phyloP scores from a whole-genome alignment of 2,329 filamentous ascomycete species.

The Alternaria novae-zelandiae region DNA sequence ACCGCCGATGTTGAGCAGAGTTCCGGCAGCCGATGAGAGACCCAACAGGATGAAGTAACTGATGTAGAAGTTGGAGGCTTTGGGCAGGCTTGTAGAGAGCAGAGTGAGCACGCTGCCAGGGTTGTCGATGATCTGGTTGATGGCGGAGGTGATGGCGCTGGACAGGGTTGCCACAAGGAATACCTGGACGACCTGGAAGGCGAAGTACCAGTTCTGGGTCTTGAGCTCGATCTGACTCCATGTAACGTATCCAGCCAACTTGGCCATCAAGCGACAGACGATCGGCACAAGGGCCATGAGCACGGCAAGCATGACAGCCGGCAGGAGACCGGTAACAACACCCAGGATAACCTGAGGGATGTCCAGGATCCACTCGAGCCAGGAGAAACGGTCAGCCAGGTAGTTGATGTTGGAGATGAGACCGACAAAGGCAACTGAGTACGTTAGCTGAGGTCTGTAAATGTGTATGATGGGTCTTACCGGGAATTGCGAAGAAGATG shows the following conservation, averaged over 20 bases:
- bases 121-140: slow-evolving; percentile 63
- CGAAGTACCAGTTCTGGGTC: slow-evolving; percentile 91
- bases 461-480: slow-evolving; percentile 7
- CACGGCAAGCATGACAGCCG: slow-evolving; percentile 51
- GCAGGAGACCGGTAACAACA: slow-evolving; percentile 55
- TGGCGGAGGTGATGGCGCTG: slow-evolving; percentile 72
- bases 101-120: slow-evolving; percentile 68
- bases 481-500: slow-evolving; percentile 55
- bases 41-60: slow-evolving; percentile 95
- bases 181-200: slow-evolving; percentile 91
- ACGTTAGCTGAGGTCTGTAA: slow-evolving; percentile 13
- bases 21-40: slow-evolving; percentile 38
- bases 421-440: slow-evolving; percentile 51
- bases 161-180: slow-evolving; percentile 87
- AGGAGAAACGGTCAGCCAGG: slow-evolving; percentile 46
- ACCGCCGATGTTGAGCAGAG: slow-evolving; percentile 77
- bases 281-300: slow-evolving; percentile 55
- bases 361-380: slow-evolving; percentile 51
- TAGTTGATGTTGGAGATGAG: slow-evolving; percentile 54
- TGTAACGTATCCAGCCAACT: slow-evolving; percentile 48
- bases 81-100: slow-evolving; percentile 77
- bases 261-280: slow-evolving; percentile 48
- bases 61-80: slow-evolving; percentile 92
- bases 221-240: slow-evolving; percentile 65
- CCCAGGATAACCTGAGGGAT: slow-evolving; percentile 52